These are phyloP conservation scores for Ceratobasidium sp. DNA, from an alignment of 1,284 basidiomycete genomes.

Conservation along the genomic window DNA sequence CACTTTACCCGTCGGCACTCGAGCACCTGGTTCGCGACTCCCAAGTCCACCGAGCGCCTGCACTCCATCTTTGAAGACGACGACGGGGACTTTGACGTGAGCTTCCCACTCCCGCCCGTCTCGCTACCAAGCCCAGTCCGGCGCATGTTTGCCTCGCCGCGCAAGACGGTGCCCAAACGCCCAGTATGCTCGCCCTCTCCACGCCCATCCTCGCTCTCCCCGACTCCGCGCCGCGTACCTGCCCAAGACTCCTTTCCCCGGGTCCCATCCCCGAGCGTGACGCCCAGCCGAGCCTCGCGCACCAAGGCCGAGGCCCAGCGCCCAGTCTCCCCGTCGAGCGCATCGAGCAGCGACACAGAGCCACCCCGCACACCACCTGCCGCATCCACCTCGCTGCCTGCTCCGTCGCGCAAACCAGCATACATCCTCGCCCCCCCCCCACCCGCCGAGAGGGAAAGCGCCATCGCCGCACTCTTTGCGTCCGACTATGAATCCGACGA, in stretches of 20 bases:
- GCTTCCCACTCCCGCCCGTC: slow-evolving; percentile 6
- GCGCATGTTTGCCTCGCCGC: slow-evolving; percentile 1
- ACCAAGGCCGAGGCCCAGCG: neutral
- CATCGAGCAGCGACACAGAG: slow-evolving; percentile 40
- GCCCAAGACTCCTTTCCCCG: neutral
- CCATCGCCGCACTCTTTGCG: slow-evolving; percentile 31
- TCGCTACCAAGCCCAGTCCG: slow-evolving; percentile 7
- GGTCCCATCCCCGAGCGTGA: neutral
- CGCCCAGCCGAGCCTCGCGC: neutral
- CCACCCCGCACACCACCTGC: slow-evolving; percentile 21
- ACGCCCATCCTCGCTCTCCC: neutral
- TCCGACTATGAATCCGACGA: slow-evolving; percentile 9
- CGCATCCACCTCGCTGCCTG: neutral
- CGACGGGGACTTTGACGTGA: neutral
- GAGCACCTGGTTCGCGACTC: neutral
- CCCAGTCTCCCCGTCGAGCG: slow-evolving; percentile 35
- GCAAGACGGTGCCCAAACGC: slow-evolving; percentile 9
- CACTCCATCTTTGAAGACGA: slow-evolving; percentile 35
- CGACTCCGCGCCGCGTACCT: neutral
- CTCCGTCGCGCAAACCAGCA: neutral
- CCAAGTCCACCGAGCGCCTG: neutral
- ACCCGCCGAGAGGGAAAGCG: slow-evolving; percentile 33
- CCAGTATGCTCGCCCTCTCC: neutral
- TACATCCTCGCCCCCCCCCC: slow-evolving; percentile 8
- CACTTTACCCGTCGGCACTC: neutral